These are phyloP conservation scores for Nothophaeocryptopus gaeumannii DNA, from an alignment of 2,329 filamentous ascomycete species.

Conservation along the genomic window DNA sequence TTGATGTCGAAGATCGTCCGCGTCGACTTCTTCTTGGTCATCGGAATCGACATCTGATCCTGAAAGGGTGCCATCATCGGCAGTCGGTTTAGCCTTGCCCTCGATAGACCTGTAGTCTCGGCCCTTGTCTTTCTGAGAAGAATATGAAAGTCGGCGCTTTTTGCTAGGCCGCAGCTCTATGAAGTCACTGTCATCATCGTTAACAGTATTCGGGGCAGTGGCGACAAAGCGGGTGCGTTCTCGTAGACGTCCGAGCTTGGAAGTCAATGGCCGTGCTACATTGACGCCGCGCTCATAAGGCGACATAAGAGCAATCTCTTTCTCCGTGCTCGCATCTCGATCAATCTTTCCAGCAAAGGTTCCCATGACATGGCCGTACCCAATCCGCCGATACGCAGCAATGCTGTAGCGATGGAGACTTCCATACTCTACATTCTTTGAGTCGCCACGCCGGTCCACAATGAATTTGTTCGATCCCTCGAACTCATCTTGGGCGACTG, in stretches of 20 bases:
- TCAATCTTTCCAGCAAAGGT: conserved; percentile 62
- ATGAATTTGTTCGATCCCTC: conserved; percentile 49
- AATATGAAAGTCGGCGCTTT: conserved; percentile 20
- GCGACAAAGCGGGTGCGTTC: conserved; percentile 12
- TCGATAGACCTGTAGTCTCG: conserved; percentile 42
- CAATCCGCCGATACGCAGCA: conserved; percentile 67
- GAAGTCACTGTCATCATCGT: conserved; percentile 16
- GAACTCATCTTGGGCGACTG: conserved; percentile 14
- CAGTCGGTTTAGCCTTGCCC: conserved; percentile 28
- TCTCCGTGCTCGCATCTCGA: conserved; percentile 57
- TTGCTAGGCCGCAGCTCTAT: conserved; percentile 17
- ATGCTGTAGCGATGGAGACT: conserved; percentile 68
- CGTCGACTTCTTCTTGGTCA: not conserved
- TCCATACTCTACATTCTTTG: conserved; percentile 71
- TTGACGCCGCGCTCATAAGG: not conserved
- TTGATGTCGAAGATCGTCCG: conserved; percentile 36
- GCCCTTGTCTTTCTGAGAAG: conserved; percentile 15
- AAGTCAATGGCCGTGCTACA: conserved; percentile 14
- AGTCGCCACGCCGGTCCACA: conserved; percentile 73
- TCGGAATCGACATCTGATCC: conserved; percentile 23
- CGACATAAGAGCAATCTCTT: conserved; percentile 11
- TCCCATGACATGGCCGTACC: conserved; percentile 70
- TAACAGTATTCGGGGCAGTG: not conserved
- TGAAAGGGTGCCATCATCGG: conserved; percentile 36
- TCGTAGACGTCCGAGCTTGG: conserved; percentile 10